These are phyloP conservation scores for Coriolopsis trogii DNA, from an alignment of 1,284 basidiomycete genomes.

Conservation along the genomic window DNA sequence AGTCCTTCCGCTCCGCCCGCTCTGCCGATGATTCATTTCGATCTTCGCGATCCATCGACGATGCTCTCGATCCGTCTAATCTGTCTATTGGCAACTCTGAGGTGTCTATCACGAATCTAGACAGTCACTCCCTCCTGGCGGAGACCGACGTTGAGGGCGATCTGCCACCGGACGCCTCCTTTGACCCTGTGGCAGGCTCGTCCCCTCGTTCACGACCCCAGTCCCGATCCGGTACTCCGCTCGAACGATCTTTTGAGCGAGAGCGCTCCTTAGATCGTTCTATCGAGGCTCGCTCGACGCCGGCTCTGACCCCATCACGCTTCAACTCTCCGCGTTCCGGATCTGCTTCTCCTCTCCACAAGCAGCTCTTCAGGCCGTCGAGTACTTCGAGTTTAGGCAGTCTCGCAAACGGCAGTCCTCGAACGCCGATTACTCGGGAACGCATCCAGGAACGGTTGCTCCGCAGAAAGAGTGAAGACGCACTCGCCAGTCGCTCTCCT, in stretches of 20 bases:
- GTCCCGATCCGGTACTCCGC: constrained; percentile 9
- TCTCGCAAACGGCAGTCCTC: constrained; percentile 27
- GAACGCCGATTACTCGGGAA: constrained; percentile 51
- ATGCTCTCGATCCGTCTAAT: constrained; percentile 38
- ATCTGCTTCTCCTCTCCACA: constrained; percentile 18
- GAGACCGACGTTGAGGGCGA: constrained; percentile 17
- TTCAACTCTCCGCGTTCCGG: constrained; percentile 21
- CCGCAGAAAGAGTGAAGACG: constrained; percentile 48
- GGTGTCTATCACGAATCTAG: constrained; percentile 30
- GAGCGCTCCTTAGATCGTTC: constrained; percentile 16
- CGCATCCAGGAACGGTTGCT: constrained; percentile 54
- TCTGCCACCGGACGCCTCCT: constrained; percentile 10
- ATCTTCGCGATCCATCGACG: constrained; percentile 31
- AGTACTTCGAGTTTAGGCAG: constrained; percentile 27
- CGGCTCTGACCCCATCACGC: constrained; percentile 12
- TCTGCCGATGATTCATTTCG: constrained; percentile 34
- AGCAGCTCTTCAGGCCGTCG: constrained; percentile 18
- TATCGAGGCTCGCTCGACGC: constrained; percentile 22
- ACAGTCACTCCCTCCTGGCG: constrained; percentile 27
- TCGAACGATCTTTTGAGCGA: constrained; percentile 12
- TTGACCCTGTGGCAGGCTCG: constrained; percentile 17
- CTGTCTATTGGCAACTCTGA: constrained; percentile 32
- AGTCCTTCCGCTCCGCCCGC: constrained; percentile 39
- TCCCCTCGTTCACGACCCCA: constrained; percentile 16
- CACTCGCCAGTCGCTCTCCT: constrained; percentile 23